A percentile compares a stretch with the other conserved stretches of the same genome.
phyloP scores from a whole-genome alignment of 306 rosid species.

The Medicago truncatula region DNA sequence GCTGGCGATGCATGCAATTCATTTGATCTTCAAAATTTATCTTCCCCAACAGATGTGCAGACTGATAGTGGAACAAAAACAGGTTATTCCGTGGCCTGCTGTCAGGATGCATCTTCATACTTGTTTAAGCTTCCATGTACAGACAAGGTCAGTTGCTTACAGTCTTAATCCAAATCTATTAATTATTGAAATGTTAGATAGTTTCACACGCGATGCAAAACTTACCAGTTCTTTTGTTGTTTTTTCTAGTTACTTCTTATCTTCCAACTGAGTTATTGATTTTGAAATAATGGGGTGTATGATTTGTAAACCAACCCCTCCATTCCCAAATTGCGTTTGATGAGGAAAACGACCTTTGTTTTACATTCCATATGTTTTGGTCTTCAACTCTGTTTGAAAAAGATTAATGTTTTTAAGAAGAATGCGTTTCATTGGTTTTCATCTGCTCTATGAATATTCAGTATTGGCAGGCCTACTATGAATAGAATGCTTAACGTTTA shows the following conservation, averaged over 20 bases:
- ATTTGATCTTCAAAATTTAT: conserved; percentile 64
- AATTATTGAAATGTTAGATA: conserved; percentile 7
- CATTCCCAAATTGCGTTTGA: background rate
- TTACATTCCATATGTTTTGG: background rate
- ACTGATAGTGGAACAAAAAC: conserved; percentile 43
- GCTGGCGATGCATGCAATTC: conserved; percentile 90
- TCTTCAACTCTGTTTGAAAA: conserved; percentile 6
- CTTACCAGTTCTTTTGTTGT: background rate
- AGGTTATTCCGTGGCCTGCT: conserved; percentile 39
- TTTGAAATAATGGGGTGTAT: conserved; percentile 2
- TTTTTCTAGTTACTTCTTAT: conserved; percentile 13
- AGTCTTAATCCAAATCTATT: conserved; percentile 24
- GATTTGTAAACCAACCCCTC: background rate
- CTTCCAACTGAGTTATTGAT: conserved; percentile 1
- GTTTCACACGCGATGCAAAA: conserved; percentile 6
- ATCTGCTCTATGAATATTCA: conserved; percentile 10
- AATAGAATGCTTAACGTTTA: conserved; percentile 19
- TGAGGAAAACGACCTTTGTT: conserved; percentile 8
- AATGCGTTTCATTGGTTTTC: background rate
- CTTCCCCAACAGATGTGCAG: conserved; percentile 50
- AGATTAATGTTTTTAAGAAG: background rate
- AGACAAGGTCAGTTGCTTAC: conserved; percentile 62
- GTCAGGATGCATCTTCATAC: conserved; percentile 55
- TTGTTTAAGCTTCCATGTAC: conserved; percentile 50
- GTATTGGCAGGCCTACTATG: background rate